These are phyloP conservation scores for Colletotrichum siamense DNA, from an alignment of 2,329 filamentous ascomycete genomes.

Conservation along the genomic window DNA sequence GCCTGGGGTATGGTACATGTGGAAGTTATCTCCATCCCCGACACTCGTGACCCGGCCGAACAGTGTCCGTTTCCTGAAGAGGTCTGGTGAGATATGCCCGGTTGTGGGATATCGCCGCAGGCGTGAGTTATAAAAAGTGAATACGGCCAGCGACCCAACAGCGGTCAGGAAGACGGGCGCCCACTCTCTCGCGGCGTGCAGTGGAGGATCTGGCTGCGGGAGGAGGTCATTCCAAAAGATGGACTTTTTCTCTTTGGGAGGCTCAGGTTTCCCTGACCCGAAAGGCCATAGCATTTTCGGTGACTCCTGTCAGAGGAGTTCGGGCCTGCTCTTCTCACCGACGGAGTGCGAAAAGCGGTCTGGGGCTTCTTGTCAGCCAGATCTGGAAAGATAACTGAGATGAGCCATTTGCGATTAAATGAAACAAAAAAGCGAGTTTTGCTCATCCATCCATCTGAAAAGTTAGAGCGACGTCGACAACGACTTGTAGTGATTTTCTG, in stretches of 20 bases:
- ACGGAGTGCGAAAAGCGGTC: background rate
- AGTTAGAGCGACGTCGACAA: background rate
- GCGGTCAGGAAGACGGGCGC: slow-evolving; percentile 49
- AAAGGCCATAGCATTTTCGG: slow-evolving; percentile 37
- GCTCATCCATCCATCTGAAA: background rate
- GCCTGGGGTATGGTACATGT: slow-evolving; percentile 94
- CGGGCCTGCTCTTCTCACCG: background rate
- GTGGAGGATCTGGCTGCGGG: slow-evolving; percentile 32
- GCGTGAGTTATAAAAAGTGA: slow-evolving; percentile 74
- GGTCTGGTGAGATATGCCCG: slow-evolving; percentile 74
- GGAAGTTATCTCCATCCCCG: slow-evolving; percentile 95
- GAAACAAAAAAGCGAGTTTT: background rate
- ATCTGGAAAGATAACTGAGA: background rate
- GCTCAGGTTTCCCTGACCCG: slow-evolving; percentile 4
- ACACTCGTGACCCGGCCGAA: slow-evolving; percentile 91
- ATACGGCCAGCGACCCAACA: slow-evolving; percentile 55
- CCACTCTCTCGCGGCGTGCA: slow-evolving; percentile 60
- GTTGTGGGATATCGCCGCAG: slow-evolving; percentile 84
- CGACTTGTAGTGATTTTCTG: background rate
- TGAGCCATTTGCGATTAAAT: background rate
- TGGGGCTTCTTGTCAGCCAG: background rate
- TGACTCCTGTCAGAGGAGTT: slow-evolving; percentile 1
- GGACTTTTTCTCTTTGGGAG: slow-evolving; percentile 29
- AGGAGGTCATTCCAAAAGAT: slow-evolving; percentile 21
- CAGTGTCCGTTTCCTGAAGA: slow-evolving; percentile 77